Evolutionary conservation across 805 yeast genomes (phyloP).

Genomic region (Starmerella stellata): DNA sequence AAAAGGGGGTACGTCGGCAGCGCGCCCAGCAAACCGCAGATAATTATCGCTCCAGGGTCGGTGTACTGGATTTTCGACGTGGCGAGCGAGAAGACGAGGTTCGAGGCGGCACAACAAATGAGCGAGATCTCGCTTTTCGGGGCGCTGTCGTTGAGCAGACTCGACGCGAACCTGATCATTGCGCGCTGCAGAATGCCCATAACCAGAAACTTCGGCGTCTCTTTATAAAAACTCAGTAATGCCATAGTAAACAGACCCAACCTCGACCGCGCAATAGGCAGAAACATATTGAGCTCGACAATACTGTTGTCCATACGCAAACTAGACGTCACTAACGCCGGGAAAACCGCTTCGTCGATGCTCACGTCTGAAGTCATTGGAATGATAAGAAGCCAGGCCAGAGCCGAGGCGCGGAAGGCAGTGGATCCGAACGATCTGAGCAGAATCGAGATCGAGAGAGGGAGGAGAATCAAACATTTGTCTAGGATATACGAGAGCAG

Average conservation of each 20-base stretch:
- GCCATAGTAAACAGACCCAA: conserved; percentile 10
- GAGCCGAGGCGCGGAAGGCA: conserved; percentile 8
- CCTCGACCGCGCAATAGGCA: conserved; percentile 13
- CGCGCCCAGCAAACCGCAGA: conserved; percentile 11
- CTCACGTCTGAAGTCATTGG: conserved; percentile 12
- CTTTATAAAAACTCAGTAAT: conserved; percentile 4
- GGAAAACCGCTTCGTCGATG: conserved; percentile 12
- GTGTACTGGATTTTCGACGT: not conserved
- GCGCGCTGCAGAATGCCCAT: conserved; percentile 9
- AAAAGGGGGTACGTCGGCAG: conserved; percentile 14
- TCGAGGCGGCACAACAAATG: conserved; percentile 11
- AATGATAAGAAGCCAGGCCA: conserved; percentile 12
- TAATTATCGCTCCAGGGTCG: conserved; percentile 7
- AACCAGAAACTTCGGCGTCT: conserved; percentile 7
- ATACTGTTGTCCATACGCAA: conserved; percentile 10
- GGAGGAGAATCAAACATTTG: conserved; percentile 8
- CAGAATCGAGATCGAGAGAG: conserved; percentile 4
- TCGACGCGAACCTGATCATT: conserved; percentile 1
- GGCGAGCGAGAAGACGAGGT: conserved; percentile 5
- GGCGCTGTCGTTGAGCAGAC: conserved; percentile 7
- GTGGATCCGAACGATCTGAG: conserved; percentile 9
- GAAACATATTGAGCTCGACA: conserved; percentile 12
- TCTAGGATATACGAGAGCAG: conserved; percentile 4
- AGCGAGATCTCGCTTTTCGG: conserved; percentile 12
- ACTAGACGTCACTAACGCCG: conserved; percentile 11